Percentiles rank a stretch among this genome's conserved stretches.
phyloP scores from a whole-genome alignment of 352 stramenopile genomes.

The Phytopythium cucurbitacearum region DNA sequence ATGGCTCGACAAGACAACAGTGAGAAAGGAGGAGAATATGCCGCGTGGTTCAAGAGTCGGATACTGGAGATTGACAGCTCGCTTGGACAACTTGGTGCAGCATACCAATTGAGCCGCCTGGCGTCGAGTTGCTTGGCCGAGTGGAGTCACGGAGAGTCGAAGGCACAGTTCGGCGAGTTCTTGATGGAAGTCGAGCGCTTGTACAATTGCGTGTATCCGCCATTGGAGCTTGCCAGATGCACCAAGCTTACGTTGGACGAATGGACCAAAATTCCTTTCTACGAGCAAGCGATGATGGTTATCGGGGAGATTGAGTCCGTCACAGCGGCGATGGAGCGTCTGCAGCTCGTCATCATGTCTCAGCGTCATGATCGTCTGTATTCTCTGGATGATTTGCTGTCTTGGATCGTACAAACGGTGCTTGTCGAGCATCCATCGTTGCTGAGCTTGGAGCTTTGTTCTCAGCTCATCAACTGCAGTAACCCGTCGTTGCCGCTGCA shows the following conservation, averaged over 20 bases:
- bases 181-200: slow-evolving; percentile 48
- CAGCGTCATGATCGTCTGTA: slow-evolving; percentile 27
- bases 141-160: slow-evolving; percentile 19
- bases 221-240: slow-evolving; percentile 33
- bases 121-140: slow-evolving; percentile 23
- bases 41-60: slow-evolving; percentile 42
- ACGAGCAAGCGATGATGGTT: slow-evolving; percentile 52
- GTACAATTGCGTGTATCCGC: slow-evolving; percentile 48
- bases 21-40: slow-evolving; percentile 26
- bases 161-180: slow-evolving; percentile 39
- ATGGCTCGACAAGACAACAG: slow-evolving; percentile 14
- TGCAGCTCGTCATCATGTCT: slow-evolving; percentile 45
- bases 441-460: slow-evolving; percentile 33
- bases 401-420: slow-evolving; percentile 35
- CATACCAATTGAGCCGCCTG: slow-evolving; percentile 38
- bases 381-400: slow-evolving; percentile 48
- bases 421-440: slow-evolving; percentile 23
- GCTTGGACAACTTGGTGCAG: slow-evolving; percentile 52
- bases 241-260: slow-evolving; percentile 37
- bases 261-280: slow-evolving; percentile 51
- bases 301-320: slow-evolving; percentile 17
- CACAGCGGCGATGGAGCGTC: slow-evolving; percentile 27
- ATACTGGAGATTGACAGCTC: slow-evolving; percentile 53
- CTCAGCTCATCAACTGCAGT: slow-evolving; percentile 55
- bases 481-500: slow-evolving; percentile 39